Conservation (phyloP, 108 stramenopile genomes). For the Seminavis robusta region DNA sequence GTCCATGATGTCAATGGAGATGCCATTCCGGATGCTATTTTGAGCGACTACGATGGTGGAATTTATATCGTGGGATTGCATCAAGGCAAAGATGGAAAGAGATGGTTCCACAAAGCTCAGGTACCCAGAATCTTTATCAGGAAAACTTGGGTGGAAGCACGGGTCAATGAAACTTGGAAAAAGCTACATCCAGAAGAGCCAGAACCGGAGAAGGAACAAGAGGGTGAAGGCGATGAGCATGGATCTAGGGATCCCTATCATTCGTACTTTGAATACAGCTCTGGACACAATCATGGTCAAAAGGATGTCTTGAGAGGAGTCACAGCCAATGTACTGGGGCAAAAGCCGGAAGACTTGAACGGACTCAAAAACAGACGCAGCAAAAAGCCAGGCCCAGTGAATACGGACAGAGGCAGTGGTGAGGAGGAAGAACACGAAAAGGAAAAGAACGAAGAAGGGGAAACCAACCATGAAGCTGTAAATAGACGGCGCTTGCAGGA, state of each 20-base stretch:
- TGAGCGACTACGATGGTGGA: slow-evolving; percentile 78
- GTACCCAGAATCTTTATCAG: slow-evolving; percentile 65
- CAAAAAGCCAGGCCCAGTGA: neutral
- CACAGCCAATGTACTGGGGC: slow-evolving; percentile 57
- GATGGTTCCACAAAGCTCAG: slow-evolving; percentile 60
- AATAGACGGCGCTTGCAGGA: neutral
- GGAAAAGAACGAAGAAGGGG: slow-evolving; percentile 4
- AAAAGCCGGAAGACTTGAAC: slow-evolving; percentile 43
- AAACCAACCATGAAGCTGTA: slow-evolving; percentile 1
- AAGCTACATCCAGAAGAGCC: slow-evolving; percentile 25
- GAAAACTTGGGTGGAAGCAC: slow-evolving; percentile 61
- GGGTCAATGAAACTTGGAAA: slow-evolving; percentile 54
- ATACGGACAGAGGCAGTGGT: neutral
- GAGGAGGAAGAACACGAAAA: slow-evolving; percentile 5
- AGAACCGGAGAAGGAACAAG: slow-evolving; percentile 23
- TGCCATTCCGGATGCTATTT: slow-evolving; percentile 67
- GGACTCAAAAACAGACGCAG: slow-evolving; percentile 49
- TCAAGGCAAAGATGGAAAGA: slow-evolving; percentile 16
- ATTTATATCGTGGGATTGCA: slow-evolving; percentile 65
- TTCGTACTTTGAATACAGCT: slow-evolving; percentile 63
- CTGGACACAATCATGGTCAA: slow-evolving; percentile 24
- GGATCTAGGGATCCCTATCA: slow-evolving; percentile 77
- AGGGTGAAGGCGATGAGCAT: slow-evolving; percentile 24
- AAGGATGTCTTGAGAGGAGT: slow-evolving; percentile 48
- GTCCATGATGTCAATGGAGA: slow-evolving; percentile 71